Base-by-base conservation (phyloP, 306 rosid species). In the Lagenaria siceraria region DNA sequence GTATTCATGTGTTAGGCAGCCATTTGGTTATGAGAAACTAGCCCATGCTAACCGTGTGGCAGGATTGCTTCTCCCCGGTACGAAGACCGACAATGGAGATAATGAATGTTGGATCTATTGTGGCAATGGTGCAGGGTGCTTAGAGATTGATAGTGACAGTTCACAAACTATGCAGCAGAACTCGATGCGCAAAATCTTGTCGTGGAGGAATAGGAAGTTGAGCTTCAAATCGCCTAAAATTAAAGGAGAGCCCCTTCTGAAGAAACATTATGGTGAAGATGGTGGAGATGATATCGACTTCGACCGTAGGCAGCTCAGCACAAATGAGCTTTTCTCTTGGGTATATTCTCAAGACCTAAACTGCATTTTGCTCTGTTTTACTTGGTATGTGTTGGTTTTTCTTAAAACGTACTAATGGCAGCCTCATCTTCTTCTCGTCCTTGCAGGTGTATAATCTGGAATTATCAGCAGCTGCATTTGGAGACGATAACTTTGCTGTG, bases 271-370 rank as follows among this genome's bases (percentile, higher is more conserved):
- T 31, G 84, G 80, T 46, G 87, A 84, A 59, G 82, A 84, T 10
- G 87, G 87, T 29, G 87, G 87, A 14, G 87, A 84, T 36, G 87
- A 84, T 58, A 84, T 84, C 43, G 87, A 84, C 59, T 80, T 72
- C 21, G 79, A 78, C 31, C 84, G 84, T 14, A 77, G 87, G 80
- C 87, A 80, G 82, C 84, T 74, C 13, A 59, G 79, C 71, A 70
- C 81, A 12, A 78, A 84, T 53, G 83, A 76, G 38, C 73, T 77
- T 25, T 64, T 46, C 80, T 75, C 78, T 15, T 66, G 42, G 87
- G 87, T 81, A 69, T n/a, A 9, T 33, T 56, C 33, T 73, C 59
- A 9, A 4, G 25, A 72, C 76, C 8, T 29, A 43, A 49, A 72
- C 61, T 4, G 12, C 55, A 27, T 51, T 48, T 49, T 35, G 8